These are phyloP conservation scores for Penicillium argentinense DNA, from an alignment of 495 filamentous ascomycete genomes.

Conservation along the genomic window DNA sequence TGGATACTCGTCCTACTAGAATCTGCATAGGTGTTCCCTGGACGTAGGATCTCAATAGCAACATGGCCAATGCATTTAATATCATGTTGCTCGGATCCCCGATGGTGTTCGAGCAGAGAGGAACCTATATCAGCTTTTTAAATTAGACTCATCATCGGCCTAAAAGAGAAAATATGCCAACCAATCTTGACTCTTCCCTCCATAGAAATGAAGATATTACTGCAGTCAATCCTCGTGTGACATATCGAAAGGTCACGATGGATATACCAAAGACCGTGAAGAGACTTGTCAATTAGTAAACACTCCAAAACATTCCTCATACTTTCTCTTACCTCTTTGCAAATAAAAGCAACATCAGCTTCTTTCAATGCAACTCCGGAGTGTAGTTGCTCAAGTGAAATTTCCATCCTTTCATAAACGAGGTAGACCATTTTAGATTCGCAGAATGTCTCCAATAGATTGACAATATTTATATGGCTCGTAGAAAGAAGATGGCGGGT, in stretches of 20 bases:
- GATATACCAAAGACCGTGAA: constrained; percentile 6
- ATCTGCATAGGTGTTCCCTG: too few species aligned
- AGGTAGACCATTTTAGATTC: constrained; percentile 3
- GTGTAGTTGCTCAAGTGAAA: constrained; percentile 5
- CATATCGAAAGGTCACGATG: constrained; percentile 3
- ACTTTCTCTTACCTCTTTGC: constrained; percentile 1
- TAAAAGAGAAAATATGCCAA: neutral
- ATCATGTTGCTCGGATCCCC: constrained; percentile 1
- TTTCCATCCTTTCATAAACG: constrained; percentile 3
- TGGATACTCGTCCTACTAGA: too few species aligned
- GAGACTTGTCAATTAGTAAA: neutral
- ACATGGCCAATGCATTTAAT: constrained; percentile 1
- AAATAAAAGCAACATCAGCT: constrained; percentile 3
- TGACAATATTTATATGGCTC: constrained; percentile 4
- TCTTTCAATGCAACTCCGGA: constrained; percentile 2
- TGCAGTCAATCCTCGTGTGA: neutral
- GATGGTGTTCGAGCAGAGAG: constrained; percentile 4
- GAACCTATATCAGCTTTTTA: constrained; percentile 3
- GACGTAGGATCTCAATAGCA: constrained; percentile 1
- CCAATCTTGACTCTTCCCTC: constrained; percentile 6
- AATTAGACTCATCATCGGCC: neutral
- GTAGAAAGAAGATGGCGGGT: neutral
- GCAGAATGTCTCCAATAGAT: constrained; percentile 1
- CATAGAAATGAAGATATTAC: constrained; percentile 2
- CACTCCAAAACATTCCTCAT: neutral